Base-by-base conservation (phyloP, 495 filamentous ascomycete genomes). In the Melanomma pulvis-pyrius region DNA sequence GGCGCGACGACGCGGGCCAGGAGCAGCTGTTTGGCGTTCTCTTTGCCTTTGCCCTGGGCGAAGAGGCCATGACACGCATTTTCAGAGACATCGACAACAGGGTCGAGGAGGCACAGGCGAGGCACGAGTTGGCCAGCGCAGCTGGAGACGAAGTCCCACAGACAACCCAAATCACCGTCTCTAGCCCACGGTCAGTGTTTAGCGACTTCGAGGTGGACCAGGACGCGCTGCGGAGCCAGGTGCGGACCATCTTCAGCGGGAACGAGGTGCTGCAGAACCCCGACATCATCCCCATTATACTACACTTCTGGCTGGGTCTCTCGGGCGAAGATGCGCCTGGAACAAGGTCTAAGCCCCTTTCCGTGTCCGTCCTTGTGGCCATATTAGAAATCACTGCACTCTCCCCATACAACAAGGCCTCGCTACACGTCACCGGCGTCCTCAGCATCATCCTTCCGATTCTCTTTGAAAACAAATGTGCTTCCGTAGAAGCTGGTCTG, bases 21-120 rank as follows among this genome's bases (percentile, higher is more conserved):
- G 87, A 90, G 52, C 88, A 92, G 73, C 78, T 96, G 1, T 96
- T 96, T 78, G 92, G 92, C 17, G 85, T 87, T 67, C 83, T 97
- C n/a, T 80, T 97, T 55, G 86, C 90, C 6, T 92, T 93, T 72
- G 87, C 88, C 8, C 76, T 96, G 41, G 90, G 91, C 57, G 90
- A 96, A 73, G 86, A 76, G 60, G 60, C 65, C 48, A 63, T 74
- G 67, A 65, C 65, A 25, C 57, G 67, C 34, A 69, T 70, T 9
- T 74, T 76, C 46, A 47, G 73, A 32, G 63, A 71, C 44, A 72
- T 74, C 24, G 61, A 64, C 41, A 66, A 63, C 51, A 48, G 24
- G 21, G 30, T 49, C 52, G 49, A 41, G 8, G 50, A 62, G 46
- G 59, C 32, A 17, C 57, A 61, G n/a, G 21, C 22, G 44, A 41